phyloP scores from a whole-genome alignment of 371 early-diverging fungal genomes.

The Gilbertella persicaria region DNA sequence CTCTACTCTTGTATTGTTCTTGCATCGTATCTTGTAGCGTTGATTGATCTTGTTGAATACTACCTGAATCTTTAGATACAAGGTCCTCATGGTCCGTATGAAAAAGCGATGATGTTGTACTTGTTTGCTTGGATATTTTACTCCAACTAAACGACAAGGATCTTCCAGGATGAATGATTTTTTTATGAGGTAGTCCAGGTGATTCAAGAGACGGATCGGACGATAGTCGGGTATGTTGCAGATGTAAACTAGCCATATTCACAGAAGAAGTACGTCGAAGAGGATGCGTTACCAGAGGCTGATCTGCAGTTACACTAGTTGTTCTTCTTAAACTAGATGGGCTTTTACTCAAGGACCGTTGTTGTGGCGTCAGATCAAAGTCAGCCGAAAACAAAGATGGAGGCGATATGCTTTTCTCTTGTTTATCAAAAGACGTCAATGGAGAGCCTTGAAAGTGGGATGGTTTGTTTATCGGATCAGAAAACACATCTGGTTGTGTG shows the following conservation, averaged over 20 bases:
- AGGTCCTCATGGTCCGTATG: neutral
- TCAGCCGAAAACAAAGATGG: neutral
- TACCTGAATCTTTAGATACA: neutral
- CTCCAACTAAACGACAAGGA: constrained; percentile 10
- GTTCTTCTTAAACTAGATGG: neutral
- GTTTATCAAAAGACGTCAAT: no score
- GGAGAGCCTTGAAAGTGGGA: no score
- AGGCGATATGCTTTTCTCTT: no score
- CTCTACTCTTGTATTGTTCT: neutral
- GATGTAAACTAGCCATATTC: no score
- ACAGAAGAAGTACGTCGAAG: neutral
- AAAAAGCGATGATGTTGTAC: neutral
- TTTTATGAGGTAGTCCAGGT: neutral
- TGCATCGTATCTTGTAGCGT: no score
- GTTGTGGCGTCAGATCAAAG: neutral
- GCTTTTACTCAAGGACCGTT: neutral
- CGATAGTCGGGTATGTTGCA: neutral
- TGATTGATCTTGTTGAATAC: no score
- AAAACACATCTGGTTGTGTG: no score
- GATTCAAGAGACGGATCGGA: neutral
- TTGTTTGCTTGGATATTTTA: neutral
- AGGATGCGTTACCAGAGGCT: neutral
- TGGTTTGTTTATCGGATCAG: no score
- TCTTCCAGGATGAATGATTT: constrained; percentile 1
- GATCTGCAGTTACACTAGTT: neutral